phyloP scores from a whole-genome alignment of 768 basidiomycete genomes.

The Macrolepiota albuminosa region DNA sequence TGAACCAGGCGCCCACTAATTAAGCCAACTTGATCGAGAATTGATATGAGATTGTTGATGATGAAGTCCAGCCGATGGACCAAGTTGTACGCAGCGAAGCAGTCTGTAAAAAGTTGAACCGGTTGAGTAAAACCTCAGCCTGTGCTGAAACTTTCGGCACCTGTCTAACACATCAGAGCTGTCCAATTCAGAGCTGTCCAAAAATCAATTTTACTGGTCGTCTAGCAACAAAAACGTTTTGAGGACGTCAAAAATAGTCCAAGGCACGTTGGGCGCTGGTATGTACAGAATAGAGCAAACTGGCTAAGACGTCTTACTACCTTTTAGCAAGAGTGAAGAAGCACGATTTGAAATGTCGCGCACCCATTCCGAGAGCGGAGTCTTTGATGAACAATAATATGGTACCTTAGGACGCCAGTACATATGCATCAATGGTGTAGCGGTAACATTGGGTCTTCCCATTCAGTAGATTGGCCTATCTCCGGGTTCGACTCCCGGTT shows the following conservation, averaged over 20 bases:
- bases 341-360: too few relatives aligned
- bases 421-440: constrained; percentile 14
- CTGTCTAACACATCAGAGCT: neutral
- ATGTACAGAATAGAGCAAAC: neutral
- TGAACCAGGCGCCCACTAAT: neutral
- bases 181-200: neutral
- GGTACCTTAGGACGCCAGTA: too few relatives aligned
- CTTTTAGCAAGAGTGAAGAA: too few relatives aligned
- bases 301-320: neutral
- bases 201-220: neutral
- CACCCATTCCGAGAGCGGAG: too few relatives aligned
- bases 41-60: neutral
- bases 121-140: neutral
- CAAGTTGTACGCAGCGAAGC: neutral
- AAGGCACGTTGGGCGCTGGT: neutral
- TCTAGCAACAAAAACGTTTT: neutral
- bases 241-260: neutral
- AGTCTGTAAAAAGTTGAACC: neutral
- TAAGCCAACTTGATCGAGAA: neutral
- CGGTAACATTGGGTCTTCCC: constrained; percentile 21
- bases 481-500: constrained; percentile 53
- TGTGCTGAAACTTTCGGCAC: neutral
- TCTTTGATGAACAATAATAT: too few relatives aligned
- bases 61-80: neutral
- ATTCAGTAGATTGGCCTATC: constrained; percentile 7